These are phyloP conservation scores for Scheffersomyces coipomensis DNA, from an alignment of 805 yeast genomes.

Conservation along the genomic window DNA sequence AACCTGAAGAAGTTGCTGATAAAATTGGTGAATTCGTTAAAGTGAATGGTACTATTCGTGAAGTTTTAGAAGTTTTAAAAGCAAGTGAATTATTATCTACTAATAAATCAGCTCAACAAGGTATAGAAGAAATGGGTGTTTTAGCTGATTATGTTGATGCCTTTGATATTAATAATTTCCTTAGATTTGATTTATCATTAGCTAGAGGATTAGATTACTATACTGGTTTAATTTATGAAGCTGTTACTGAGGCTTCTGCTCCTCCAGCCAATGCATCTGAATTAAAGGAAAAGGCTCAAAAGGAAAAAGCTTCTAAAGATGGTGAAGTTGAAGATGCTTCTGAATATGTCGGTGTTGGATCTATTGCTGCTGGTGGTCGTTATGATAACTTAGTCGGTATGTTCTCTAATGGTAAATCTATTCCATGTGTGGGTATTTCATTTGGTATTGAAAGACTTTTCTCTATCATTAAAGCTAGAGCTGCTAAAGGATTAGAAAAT, in stretches of 20 bases:
- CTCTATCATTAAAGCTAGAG: conserved; percentile 80
- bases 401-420: conserved; percentile 89
- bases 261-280: conserved; percentile 82
- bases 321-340: conserved; percentile 85
- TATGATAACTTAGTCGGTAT: conserved; percentile 95
- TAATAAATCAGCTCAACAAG: conserved; percentile 74
- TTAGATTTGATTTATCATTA: conserved; percentile 88
- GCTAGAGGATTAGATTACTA: conserved; percentile 98
- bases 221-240: conserved; percentile 96
- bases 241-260: conserved; percentile 93
- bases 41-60: conserved; percentile 72
- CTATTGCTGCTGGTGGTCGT: conserved; percentile 98
- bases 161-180: conserved; percentile 62
- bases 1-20: conserved; percentile 89
- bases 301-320: conserved; percentile 22
- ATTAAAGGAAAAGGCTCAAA: conserved; percentile 48
- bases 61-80: conserved; percentile 55
- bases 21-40: conserved; percentile 89
- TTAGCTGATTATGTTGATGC: conserved; percentile 81
- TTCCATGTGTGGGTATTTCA: conserved; percentile 97
- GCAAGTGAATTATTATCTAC: conserved; percentile 55
- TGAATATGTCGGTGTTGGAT: conserved; percentile 96
- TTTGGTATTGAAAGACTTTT: conserved; percentile 96
- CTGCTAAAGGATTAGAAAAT: conserved; percentile 53
- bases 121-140: conserved; percentile 75